Evolutionary conservation across 768 basidiomycete species (phyloP), one percentile per base, ranked within the genome.

Genomic region (Macrolepiota dolichaula): DNA sequence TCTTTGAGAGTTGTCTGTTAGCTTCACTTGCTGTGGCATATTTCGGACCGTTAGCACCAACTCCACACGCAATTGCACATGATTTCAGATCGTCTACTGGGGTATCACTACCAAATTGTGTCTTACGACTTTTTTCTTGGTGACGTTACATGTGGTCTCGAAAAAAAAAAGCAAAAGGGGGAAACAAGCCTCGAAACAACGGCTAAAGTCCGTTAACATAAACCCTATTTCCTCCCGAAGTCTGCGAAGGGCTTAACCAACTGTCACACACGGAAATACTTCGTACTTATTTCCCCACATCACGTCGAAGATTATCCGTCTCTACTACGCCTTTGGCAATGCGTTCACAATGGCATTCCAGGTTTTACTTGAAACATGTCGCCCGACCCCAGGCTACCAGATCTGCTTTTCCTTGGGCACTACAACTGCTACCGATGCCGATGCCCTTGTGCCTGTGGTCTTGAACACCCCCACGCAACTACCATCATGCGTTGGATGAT

Each of bases 261-360:
- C 25, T 47, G 42, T 60, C 59, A 60, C 59, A 17, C 38, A 25
- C 51, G 40, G 59, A 44, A 36, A 60, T 44, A 53, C 51, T 35
- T 29, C 15, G 32, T 13, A 9, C 24, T 36, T 27, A 52, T 60
- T 53, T 60, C 42, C 51, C 59, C 51, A 51, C 38, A 52, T 17
- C 44, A 17, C 37, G 17, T 60, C 59, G 59, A 60, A 24, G 22
- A 32, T 42, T 35, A 29, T 60, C 51, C 59, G 51, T 36, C 13
- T 36, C 37, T 35, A 12, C 10, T 17, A 54, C 51, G 17, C 51
- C 12, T 60, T 24, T 47, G 59, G 51, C 15, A 59, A 59, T 15
- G 9, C 19, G 19, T 59, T 59, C 59, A 46, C 59, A 59, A 52
- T n/a, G 12, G n/a, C 22, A 22, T 10, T 10, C 27, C 27, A 10